A percentile compares a stretch with the other conserved stretches of the same genome.
phyloP scores from a whole-genome alignment of 129 eudicot genomes.

The Flaveria robusta region DNA sequence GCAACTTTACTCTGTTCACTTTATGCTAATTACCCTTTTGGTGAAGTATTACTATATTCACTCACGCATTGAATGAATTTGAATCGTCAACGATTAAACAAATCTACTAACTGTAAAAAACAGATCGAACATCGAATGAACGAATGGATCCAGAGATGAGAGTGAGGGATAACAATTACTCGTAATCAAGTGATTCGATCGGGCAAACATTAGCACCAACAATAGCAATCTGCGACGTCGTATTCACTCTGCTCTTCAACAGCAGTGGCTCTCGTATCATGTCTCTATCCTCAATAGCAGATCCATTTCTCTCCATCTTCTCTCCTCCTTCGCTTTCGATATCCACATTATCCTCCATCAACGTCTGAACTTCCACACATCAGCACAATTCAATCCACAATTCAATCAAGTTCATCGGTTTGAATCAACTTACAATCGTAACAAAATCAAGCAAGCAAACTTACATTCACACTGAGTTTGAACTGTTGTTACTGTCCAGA shows the following conservation, averaged over 20 bases:
- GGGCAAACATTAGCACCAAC: constrained; percentile 89
- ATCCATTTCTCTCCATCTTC: constrained; percentile 45
- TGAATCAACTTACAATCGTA: constrained; percentile 1
- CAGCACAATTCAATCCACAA: constrained; percentile 8
- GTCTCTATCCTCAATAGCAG: constrained; percentile 37
- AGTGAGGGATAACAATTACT: constrained; percentile 40
- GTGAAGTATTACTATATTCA: constrained; percentile 27
- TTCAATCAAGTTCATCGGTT: background rate
- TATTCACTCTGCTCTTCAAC: constrained; percentile 59
- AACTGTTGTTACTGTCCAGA: background rate
- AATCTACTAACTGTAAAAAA: constrained; percentile 14
- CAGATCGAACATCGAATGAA: background rate
- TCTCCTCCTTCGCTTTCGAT: constrained; percentile 38
- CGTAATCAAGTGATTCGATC: constrained; percentile 95
- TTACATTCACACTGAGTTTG: background rate
- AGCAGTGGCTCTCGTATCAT: constrained; percentile 58
- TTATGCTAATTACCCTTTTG: constrained; percentile 26
- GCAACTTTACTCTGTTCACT: constrained; percentile 22
- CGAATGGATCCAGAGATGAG: background rate
- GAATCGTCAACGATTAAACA: constrained; percentile 14
- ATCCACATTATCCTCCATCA: constrained; percentile 36
- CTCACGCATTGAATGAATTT: constrained; percentile 10
- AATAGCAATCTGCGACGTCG: constrained; percentile 92
- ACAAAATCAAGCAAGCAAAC: constrained; percentile 16
- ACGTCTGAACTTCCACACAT: constrained; percentile 5